Percentiles rank a stretch among this genome's conserved stretches.
Evolutionary conservation across 1,284 basidiomycete species (phyloP).

Genomic region (Pseudozyma flocculosa): DNA sequence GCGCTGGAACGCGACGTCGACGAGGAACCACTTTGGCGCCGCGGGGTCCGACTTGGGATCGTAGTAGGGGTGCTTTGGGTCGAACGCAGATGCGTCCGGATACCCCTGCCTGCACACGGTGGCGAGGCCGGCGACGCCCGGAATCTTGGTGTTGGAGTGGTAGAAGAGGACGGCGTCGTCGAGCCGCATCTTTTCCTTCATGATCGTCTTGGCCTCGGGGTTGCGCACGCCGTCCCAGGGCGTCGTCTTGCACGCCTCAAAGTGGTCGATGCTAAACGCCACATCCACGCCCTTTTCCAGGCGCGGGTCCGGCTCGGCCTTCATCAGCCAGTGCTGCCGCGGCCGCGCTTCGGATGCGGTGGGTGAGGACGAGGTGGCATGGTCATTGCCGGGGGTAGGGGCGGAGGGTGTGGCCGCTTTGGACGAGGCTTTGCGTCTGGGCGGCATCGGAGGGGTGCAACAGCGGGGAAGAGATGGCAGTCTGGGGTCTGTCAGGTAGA

Average conservation of each 20-base stretch:
- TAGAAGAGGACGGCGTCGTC: conserved; percentile 81
- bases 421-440: too few relatives aligned
- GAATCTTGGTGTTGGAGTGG: conserved; percentile 87
- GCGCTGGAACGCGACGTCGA: conserved; percentile 70
- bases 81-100: conserved; percentile 37
- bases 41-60: conserved; percentile 78
- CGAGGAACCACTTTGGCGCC: conserved; percentile 85
- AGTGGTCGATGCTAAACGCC: conserved; percentile 46
- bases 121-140: conserved; percentile 81
- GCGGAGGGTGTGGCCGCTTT: not conserved
- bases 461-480: too few relatives aligned
- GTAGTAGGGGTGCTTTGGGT: conserved; percentile 74
- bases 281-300: conserved; percentile 49
- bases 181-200: conserved; percentile 76
- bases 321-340: conserved; percentile 46
- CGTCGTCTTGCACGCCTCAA: conserved; percentile 62
- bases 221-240: conserved; percentile 90
- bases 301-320: conserved; percentile 52
- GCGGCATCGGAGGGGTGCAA: too few relatives aligned
- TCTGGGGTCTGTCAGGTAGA: too few relatives aligned
- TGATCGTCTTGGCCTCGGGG: conserved; percentile 85
- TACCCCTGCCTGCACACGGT: conserved; percentile 62
- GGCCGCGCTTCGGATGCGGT: not conserved
- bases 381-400: not conserved
- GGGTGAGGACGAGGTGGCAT: not conserved